Evolutionary conservation across 176 grass and related monocot species (phyloP).

Genomic region (bread wheat (Triticum aestivum)): IWGSC_CS_RefSeq_v2.1 NC_057797.1:125087630-125088129

Average conservation of each 20-base stretch:
- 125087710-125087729: neutral
- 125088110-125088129: neutral
- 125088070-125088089: constrained; percentile 25
- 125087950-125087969: constrained; percentile 71
- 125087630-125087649: no score
- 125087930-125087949: constrained; percentile 37
- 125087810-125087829: constrained; percentile 15
- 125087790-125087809: neutral
- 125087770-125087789: neutral
- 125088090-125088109: neutral
- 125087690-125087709: neutral
- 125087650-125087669: no score
- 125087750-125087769: neutral
- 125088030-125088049: neutral
- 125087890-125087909: neutral
- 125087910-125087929: constrained; percentile 9
- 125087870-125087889: neutral
- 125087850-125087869: neutral
- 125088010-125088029: constrained; percentile 37
- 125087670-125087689: no score
- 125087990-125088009: neutral
- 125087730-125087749: no score
- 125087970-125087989: constrained; percentile 13
- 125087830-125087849: neutral
- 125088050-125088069: neutral